These are phyloP conservation scores for Albifimbria verrucaria DNA, from an alignment of 2,329 filamentous ascomycete genomes.

Conservation along the genomic window DNA sequence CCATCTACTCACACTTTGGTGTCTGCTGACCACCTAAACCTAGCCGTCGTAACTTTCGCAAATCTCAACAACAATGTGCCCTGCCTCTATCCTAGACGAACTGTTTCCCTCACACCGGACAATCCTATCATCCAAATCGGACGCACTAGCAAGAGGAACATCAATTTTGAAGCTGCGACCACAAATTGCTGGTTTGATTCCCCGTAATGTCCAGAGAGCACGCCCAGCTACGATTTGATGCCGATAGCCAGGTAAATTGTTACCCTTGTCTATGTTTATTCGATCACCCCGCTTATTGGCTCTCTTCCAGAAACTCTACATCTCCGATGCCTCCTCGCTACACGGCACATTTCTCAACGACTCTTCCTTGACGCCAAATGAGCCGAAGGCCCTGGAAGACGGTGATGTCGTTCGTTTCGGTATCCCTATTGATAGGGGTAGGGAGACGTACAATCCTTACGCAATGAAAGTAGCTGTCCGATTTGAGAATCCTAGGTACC, in stretches of 20 bases:
- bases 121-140: conserved; percentile 33
- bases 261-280: neutral
- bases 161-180: conserved; percentile 25
- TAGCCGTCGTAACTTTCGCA: conserved; percentile 28
- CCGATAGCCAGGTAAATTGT: conserved; percentile 37
- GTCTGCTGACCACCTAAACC: neutral
- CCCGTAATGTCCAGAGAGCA: conserved; percentile 69
- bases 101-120: conserved; percentile 27
- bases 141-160: conserved; percentile 40
- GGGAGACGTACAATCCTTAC: conserved; percentile 34
- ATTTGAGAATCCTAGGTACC: conserved; percentile 22
- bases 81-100: conserved; percentile 21
- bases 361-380: conserved; percentile 13
- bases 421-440: conserved; percentile 29
- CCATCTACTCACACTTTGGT: neutral
- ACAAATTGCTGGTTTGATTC: conserved; percentile 68
- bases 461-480: conserved; percentile 29
- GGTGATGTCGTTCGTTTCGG: conserved; percentile 35
- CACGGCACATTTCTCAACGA: conserved; percentile 51
- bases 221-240: conserved; percentile 49
- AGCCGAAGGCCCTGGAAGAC: conserved; percentile 13
- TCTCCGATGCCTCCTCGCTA: conserved; percentile 47
- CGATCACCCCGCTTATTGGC: conserved; percentile 13
- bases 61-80: conserved; percentile 15
- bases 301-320: conserved; percentile 34